Base-by-base conservation (phyloP, 2,329 filamentous ascomycete species). In the Hypomyces rosellus region DNA sequence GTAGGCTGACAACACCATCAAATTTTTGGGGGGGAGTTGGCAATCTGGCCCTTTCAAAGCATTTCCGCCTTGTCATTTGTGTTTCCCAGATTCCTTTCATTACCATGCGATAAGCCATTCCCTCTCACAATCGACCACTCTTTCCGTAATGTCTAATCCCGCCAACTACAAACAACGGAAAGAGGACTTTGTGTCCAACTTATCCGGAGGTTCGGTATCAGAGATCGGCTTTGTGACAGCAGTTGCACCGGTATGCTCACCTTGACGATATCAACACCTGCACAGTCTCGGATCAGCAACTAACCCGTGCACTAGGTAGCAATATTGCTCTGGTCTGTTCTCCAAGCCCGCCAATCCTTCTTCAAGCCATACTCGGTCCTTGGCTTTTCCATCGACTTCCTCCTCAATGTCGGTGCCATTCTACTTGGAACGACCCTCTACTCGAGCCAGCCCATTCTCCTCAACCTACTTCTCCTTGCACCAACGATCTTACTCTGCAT, bases 141-240 rank as follows among this genome's bases (percentile, higher is more conserved):
- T 20, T 34, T 18, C 46, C 45, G 34, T 50, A 57, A 73, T 73
- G 66, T 65, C 71, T 54, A 61, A 63, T 57, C 45, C 65, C 34
- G 68, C 69, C 52, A 85, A 78, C 69, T 96, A 96, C 75, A 99
- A 96, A 72, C 81, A 86, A 62, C 78, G 86, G 59, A 99, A 99
- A 74, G 91, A 95, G 75, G 89, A 89, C 64, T 96, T 96, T 67
- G 93, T 99, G 63, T 96, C 92, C 49, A 88, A 90, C 66, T 81
- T 96, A 30, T 84, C 86, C 6, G 93, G 93, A 38, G 89, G 93
- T 52, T 79, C 83, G 33, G 84, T 95, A 54, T 73, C 78, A 59
- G 93, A 99, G 67, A 91, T 99, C 72, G 92, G 91, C 66, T 79
- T 81, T 60, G 88, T 97, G 59, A 89, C 88, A 44, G 79, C 88